These are phyloP conservation scores for Neoarthrinium moseri DNA, from an alignment of 2,329 filamentous ascomycete species.

Conservation along the genomic window DNA sequence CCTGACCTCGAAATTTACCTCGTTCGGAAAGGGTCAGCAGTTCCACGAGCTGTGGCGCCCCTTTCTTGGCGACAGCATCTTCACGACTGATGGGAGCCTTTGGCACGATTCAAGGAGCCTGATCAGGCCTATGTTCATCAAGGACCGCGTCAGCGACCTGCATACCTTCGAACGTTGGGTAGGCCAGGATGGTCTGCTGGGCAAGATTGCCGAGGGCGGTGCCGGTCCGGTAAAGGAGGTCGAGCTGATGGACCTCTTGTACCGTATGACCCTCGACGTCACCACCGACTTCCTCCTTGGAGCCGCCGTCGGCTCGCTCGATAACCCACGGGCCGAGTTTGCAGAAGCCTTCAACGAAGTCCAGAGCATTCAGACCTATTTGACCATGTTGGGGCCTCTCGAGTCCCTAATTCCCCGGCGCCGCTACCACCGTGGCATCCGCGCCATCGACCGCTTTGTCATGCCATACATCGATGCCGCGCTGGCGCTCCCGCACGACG, in stretches of 20 bases:
- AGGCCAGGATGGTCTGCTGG: conserved; percentile 52
- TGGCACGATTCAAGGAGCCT: conserved; percentile 55
- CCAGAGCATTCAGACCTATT: conserved; percentile 64
- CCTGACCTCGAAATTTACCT: conserved; percentile 54
- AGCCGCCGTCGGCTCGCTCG: conserved; percentile 5
- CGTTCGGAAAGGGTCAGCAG: conserved; percentile 46
- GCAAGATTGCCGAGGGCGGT: conserved; percentile 54
- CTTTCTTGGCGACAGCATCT: conserved; percentile 56
- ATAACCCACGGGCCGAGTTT: conserved; percentile 50
- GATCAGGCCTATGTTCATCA: conserved; percentile 52
- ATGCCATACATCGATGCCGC: conserved; percentile 67
- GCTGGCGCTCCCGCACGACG: conserved; percentile 59
- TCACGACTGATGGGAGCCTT: conserved; percentile 48
- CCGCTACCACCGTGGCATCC: conserved; percentile 62
- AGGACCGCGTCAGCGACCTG: conserved; percentile 47
- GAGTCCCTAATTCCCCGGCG: conserved; percentile 10
- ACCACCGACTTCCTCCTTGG: conserved; percentile 12
- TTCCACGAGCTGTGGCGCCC: conserved; percentile 43
- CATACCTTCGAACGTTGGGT: conserved; percentile 61
- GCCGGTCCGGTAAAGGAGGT: too few species aligned
- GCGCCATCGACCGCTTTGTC: conserved; percentile 67
- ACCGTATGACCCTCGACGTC: conserved; percentile 62
- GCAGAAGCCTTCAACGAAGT: conserved; percentile 69
- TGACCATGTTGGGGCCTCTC: conserved; percentile 38
- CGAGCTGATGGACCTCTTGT: conserved; percentile 63